phyloP scores from a whole-genome alignment of 2,329 filamentous ascomycete genomes.

The Xylariaceae sp. region DNA sequence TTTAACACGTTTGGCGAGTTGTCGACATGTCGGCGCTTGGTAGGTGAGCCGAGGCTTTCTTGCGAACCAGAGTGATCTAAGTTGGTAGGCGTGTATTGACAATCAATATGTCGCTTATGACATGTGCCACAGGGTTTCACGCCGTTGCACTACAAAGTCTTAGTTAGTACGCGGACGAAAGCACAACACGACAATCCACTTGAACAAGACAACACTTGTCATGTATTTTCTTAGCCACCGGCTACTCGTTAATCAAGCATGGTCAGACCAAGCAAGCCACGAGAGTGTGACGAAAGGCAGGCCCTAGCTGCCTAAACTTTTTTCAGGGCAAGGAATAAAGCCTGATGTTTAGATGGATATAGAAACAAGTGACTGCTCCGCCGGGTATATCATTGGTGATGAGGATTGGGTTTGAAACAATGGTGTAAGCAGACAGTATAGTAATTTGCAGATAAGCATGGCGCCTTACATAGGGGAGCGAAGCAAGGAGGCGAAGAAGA shows the following conservation, averaged over 20 bases:
- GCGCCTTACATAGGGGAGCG: background rate
- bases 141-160: slow-evolving; percentile 60
- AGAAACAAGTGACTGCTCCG: slow-evolving; percentile 18
- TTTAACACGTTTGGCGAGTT: slow-evolving; percentile 34
- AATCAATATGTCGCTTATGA: slow-evolving; percentile 55
- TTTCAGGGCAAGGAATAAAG: background rate
- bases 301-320: background rate
- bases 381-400: slow-evolving; percentile 20
- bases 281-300: background rate
- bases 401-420: background rate
- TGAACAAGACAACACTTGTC: background rate
- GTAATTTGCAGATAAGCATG: background rate
- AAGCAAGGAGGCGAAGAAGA: background rate
- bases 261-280: slow-evolving; percentile 4
- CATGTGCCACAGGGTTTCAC: slow-evolving; percentile 63
- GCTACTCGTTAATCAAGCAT: slow-evolving; percentile 1
- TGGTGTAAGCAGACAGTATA: background rate
- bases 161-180: slow-evolving; percentile 30
- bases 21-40: slow-evolving; percentile 45
- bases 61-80: slow-evolving; percentile 38
- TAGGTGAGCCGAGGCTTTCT: slow-evolving; percentile 45
- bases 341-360: slow-evolving; percentile 10
- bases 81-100: slow-evolving; percentile 49
- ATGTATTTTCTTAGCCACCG: background rate
- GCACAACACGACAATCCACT: slow-evolving; percentile 18